phyloP scores from a whole-genome alignment of 1,139 yeast species.

The Debaryomyces udenii region DNA sequence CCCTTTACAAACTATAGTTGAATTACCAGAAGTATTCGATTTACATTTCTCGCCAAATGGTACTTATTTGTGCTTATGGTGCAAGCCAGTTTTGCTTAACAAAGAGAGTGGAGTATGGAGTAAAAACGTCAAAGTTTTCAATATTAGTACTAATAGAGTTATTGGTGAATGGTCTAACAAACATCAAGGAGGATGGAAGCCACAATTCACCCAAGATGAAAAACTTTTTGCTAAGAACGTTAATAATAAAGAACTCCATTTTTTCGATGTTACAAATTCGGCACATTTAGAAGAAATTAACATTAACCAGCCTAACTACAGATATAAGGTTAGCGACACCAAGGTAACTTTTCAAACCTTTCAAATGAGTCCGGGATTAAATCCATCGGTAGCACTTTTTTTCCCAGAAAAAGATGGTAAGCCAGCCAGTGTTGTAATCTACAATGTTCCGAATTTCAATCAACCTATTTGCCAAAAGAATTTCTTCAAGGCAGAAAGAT shows the following conservation, averaged over 20 bases:
- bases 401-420: conserved; percentile 82
- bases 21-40: conserved; percentile 70
- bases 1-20: conserved; percentile 43
- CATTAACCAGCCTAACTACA: conserved; percentile 58
- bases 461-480: conserved; percentile 86
- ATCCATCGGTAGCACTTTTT: conserved; percentile 90
- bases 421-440: conserved; percentile 88
- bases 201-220: conserved; percentile 85
- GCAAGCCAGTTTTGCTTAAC: conserved; percentile 70
- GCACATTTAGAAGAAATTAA: conserved; percentile 44
- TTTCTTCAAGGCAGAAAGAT: conserved; percentile 94
- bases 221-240: conserved; percentile 66
- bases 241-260: conserved; percentile 66
- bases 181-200: conserved; percentile 88
- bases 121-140: conserved; percentile 79
- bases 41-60: conserved; percentile 88
- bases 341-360: conserved; percentile 56
- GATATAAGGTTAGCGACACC: conserved; percentile 63
- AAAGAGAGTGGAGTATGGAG: conserved; percentile 68
- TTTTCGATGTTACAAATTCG: conserved; percentile 53
- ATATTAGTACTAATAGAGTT: conserved; percentile 49
- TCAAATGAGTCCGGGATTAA: conserved; percentile 81
- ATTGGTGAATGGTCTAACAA: conserved; percentile 74
- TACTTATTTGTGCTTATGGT: conserved; percentile 86
- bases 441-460: conserved; percentile 71